phyloP scores from a whole-genome alignment of 306 rosid genomes.

The Quillaja saponaria region DNA sequence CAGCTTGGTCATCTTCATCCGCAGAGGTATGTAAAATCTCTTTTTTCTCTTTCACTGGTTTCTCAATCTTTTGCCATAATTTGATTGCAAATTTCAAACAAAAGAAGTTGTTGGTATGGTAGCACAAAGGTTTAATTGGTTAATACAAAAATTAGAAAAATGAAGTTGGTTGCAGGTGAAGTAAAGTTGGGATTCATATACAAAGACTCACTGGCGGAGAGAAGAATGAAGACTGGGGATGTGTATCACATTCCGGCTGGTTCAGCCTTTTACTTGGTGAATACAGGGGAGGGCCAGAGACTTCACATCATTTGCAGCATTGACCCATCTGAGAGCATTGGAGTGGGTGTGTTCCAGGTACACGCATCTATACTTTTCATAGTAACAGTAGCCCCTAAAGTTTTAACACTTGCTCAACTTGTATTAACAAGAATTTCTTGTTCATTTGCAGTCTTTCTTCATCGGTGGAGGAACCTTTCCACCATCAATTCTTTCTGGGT shows the following conservation, averaged over 20 bases:
- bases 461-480: conserved; percentile 79
- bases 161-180: conserved; percentile 55
- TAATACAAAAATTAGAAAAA: conserved; percentile 1
- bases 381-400: background rate
- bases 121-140: background rate
- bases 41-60: background rate
- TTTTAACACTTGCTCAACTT: background rate
- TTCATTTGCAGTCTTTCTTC: conserved; percentile 65
- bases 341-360: conserved; percentile 65
- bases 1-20: conserved; percentile 57
- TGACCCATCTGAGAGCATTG: conserved; percentile 67
- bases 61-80: background rate
- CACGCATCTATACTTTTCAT: background rate
- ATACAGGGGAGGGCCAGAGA: conserved; percentile 47
- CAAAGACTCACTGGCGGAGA: conserved; percentile 50
- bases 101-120: too few relatives aligned
- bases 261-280: conserved; percentile 72
- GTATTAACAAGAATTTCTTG: background rate
- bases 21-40: conserved; percentile 41
- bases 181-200: conserved; percentile 65
- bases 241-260: conserved; percentile 81
- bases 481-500: conserved; percentile 66
- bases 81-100: background rate
- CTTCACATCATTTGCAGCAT: conserved; percentile 71
- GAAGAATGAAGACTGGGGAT: conserved; percentile 67